A percentile compares a stretch with the other conserved stretches of the same genome.
These are phyloP conservation scores for Verticillium nubilum DNA, from an alignment of 2,329 filamentous ascomycete species.

Conservation along the genomic window DNA sequence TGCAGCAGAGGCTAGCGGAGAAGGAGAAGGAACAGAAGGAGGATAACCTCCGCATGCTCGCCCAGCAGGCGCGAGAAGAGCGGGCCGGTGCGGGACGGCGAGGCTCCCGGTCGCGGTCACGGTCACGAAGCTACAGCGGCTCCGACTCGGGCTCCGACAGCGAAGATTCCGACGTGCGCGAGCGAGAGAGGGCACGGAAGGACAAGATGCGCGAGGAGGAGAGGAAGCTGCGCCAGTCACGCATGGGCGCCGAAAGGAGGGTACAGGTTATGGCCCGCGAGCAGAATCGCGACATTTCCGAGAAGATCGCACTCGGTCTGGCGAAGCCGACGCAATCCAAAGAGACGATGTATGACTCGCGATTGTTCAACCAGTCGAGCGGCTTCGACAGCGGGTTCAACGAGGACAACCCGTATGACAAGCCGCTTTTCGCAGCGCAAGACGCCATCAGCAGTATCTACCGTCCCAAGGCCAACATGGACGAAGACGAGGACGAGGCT, in stretches of 20 bases:
- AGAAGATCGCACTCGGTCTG: slow-evolving; percentile 90
- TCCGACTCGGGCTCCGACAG: slow-evolving; percentile 46
- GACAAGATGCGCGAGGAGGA: slow-evolving; percentile 80
- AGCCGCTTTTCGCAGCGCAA: slow-evolving; percentile 91
- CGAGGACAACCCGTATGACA: slow-evolving; percentile 96
- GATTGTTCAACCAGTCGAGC: slow-evolving; percentile 88
- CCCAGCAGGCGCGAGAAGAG: slow-evolving; percentile 88
- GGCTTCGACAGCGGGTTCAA: slow-evolving; percentile 93
- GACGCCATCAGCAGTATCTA: slow-evolving; percentile 95
- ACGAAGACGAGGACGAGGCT: slow-evolving; percentile 72
- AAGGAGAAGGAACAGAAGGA: slow-evolving; percentile 96
- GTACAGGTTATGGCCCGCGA: slow-evolving; percentile 91
- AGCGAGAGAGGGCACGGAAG: slow-evolving; percentile 70
- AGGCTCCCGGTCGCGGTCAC: slow-evolving; percentile 28
- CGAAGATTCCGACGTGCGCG: slow-evolving; percentile 66
- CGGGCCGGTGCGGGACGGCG: slow-evolving; percentile 50
- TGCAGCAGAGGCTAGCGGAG: slow-evolving; percentile 94
- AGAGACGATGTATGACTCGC: slow-evolving; percentile 95
- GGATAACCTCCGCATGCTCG: slow-evolving; percentile 79
- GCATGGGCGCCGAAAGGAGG: slow-evolving; percentile 90
- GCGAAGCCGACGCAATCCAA: slow-evolving; percentile 90
- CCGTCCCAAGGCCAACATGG: slow-evolving; percentile 68
- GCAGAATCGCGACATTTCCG: slow-evolving; percentile 93
- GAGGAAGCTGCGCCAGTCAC: slow-evolving; percentile 83
- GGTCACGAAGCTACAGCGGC: slow-evolving; percentile 47